Percentiles rank a stretch among this genome's conserved stretches.
phyloP scores from a whole-genome alignment of 345 rosid genomes.

The Eucalyptus camaldulensis region DNA sequence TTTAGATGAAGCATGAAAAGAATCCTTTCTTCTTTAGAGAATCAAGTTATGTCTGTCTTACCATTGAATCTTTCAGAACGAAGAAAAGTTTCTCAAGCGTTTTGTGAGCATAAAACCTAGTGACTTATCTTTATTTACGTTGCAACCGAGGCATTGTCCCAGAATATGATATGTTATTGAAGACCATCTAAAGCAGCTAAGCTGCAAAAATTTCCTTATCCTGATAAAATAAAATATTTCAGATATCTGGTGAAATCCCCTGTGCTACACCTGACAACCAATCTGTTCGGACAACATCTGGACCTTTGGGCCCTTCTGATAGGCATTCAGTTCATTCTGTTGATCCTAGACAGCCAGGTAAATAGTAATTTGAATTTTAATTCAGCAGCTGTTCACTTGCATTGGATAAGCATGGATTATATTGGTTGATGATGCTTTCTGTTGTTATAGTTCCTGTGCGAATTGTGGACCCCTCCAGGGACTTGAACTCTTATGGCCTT shows the following conservation, averaged over 20 bases:
- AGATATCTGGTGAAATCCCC: constrained; percentile 98
- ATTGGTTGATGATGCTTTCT: neutral
- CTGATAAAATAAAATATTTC: neutral
- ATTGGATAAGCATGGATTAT: neutral
- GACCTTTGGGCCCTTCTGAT: constrained; percentile 95
- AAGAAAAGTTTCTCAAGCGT: neutral
- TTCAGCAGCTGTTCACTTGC: neutral
- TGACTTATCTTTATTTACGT: neutral
- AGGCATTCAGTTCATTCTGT: constrained; percentile 75
- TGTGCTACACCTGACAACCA: constrained; percentile 79
- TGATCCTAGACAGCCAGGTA: constrained; percentile 98
- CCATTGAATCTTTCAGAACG: neutral
- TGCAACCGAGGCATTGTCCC: neutral
- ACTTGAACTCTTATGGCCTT: constrained; percentile 97
- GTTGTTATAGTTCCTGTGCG: constrained; percentile 76
- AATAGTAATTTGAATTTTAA: neutral
- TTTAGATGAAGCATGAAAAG: neutral
- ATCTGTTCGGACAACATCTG: constrained; percentile 94
- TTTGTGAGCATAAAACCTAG: neutral
- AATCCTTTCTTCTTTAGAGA: neutral
- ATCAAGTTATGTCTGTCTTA: neutral
- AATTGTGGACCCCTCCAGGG: constrained; percentile 96
- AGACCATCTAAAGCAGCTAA: neutral
- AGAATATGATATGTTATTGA: neutral
- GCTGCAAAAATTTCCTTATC: neutral